Percentiles rank a stretch among this genome's conserved stretches.
These are phyloP conservation scores for Malassezia nana DNA, from an alignment of 1,284 basidiomycete species.

Conservation along the genomic window DNA sequence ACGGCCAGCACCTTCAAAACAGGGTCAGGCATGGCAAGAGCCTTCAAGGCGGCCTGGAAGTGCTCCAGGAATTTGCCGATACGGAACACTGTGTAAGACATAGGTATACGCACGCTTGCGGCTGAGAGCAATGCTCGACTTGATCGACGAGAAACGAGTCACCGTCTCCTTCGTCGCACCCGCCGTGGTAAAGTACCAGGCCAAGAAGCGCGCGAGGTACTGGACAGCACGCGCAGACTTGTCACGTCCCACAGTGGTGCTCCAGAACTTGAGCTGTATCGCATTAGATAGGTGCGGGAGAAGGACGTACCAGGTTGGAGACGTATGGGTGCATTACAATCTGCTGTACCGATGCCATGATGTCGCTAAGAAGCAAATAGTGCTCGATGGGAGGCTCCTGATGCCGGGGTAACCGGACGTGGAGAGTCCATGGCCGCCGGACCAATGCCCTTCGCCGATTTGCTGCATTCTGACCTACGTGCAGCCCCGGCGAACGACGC, in stretches of 20 bases:
- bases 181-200: conserved; percentile 58
- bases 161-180: conserved; percentile 50
- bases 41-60: conserved; percentile 77
- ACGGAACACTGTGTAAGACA: conserved; percentile 62
- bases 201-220: conserved; percentile 79
- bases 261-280: conserved; percentile 43
- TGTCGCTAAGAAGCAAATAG: not conserved
- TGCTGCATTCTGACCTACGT: not conserved
- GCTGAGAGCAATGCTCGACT: conserved; percentile 49
- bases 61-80: conserved; percentile 90
- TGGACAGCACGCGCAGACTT: conserved; percentile 83
- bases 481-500: conserved; percentile 1
- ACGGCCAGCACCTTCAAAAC: conserved; percentile 73
- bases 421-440: not conserved
- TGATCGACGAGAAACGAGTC: conserved; percentile 49
- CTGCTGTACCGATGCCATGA: conserved; percentile 46
- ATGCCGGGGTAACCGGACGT: conserved; percentile 1
- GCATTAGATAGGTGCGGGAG: not conserved
- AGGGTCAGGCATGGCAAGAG: conserved; percentile 56
- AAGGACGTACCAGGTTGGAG: conserved; percentile 31
- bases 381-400: not conserved
- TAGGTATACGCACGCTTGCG: conserved; percentile 47
- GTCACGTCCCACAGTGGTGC: conserved; percentile 47
- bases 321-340: conserved; percentile 47
- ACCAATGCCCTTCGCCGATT: not conserved